These are phyloP conservation scores for Eucalyptus tenuipes DNA, from an alignment of 345 rosid genomes.

Conservation along the genomic window DNA sequence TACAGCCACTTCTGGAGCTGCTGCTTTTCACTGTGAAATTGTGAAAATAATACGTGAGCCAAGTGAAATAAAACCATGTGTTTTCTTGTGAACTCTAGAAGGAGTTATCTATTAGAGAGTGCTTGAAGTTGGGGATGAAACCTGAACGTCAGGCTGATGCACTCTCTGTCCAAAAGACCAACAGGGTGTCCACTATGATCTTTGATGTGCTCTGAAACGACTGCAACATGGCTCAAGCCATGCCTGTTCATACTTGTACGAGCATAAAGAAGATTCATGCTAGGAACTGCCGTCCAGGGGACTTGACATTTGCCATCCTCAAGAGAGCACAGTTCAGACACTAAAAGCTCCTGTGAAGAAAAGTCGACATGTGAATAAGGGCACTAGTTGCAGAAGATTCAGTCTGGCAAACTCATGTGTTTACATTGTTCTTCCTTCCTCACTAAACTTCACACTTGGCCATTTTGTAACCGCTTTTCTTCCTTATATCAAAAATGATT, in stretches of 20 bases:
- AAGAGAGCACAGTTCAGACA: constrained; percentile 46
- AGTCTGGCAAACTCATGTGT: not conserved
- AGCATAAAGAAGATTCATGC: constrained; percentile 65
- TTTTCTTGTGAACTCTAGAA: not conserved
- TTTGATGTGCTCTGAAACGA: constrained; percentile 39
- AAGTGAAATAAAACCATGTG: not conserved
- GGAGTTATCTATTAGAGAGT: not conserved
- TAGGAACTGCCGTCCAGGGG: constrained; percentile 60
- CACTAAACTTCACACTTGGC: not conserved
- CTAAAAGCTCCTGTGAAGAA: constrained; percentile 36
- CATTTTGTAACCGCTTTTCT: not conserved
- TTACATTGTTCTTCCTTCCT: not conserved
- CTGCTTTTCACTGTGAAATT: not conserved
- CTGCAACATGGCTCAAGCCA: constrained; percentile 52
- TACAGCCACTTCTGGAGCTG: not conserved
- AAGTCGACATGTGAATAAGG: not conserved
- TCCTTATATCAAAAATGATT: not conserved
- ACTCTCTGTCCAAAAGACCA: constrained; percentile 76
- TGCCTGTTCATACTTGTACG: constrained; percentile 40
- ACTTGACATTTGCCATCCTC: constrained; percentile 36
- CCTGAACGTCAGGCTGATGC: constrained; percentile 67
- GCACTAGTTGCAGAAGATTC: not conserved
- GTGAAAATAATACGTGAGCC: not conserved
- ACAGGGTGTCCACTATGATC: constrained; percentile 36
- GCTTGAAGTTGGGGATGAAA: constrained; percentile 5